These are phyloP conservation scores for Acrocalymma vagum DNA, from an alignment of 2,329 filamentous ascomycete species.

Conservation along the genomic window DNA sequence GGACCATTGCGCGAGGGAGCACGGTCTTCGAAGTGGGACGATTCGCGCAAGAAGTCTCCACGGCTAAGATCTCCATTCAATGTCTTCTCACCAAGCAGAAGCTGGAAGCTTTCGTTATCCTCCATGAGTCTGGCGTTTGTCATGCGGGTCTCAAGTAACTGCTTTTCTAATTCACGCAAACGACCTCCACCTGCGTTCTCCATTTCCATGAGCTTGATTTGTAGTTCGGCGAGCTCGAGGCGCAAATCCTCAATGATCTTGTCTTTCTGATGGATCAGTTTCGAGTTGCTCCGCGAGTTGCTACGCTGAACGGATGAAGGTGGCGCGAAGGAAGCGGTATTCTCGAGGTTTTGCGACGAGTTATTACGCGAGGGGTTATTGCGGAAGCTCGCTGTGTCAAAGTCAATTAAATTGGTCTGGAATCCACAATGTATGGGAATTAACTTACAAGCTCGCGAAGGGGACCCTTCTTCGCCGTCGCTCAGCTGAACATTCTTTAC, in stretches of 20 bases:
- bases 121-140: slow-evolving; percentile 96
- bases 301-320: slow-evolving; percentile 84
- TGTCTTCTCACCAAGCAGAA: slow-evolving; percentile 92
- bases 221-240: slow-evolving; percentile 90
- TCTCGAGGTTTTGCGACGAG: slow-evolving; percentile 75
- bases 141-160: slow-evolving; percentile 91
- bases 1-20: slow-evolving; percentile 43
- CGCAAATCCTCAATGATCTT: slow-evolving; percentile 93
- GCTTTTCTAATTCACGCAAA: slow-evolving; percentile 87
- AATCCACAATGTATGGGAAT: neutral
- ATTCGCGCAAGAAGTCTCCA: slow-evolving; percentile 75
- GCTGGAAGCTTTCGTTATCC: slow-evolving; percentile 97
- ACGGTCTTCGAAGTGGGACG: slow-evolving; percentile 44
- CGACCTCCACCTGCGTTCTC: slow-evolving; percentile 92
- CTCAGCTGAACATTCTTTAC: slow-evolving; percentile 70
- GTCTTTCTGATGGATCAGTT: slow-evolving; percentile 92
- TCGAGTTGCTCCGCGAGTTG: slow-evolving; percentile 89
- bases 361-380: slow-evolving; percentile 53
- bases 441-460: slow-evolving; percentile 61
- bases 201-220: slow-evolving; percentile 93
- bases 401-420: slow-evolving; percentile 4
- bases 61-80: slow-evolving; percentile 91
- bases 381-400: slow-evolving; percentile 51
- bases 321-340: slow-evolving; percentile 83
- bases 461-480: slow-evolving; percentile 59